Base-by-base conservation (phyloP, 305 asterid species). In the Nicotiana rustica region DNA sequence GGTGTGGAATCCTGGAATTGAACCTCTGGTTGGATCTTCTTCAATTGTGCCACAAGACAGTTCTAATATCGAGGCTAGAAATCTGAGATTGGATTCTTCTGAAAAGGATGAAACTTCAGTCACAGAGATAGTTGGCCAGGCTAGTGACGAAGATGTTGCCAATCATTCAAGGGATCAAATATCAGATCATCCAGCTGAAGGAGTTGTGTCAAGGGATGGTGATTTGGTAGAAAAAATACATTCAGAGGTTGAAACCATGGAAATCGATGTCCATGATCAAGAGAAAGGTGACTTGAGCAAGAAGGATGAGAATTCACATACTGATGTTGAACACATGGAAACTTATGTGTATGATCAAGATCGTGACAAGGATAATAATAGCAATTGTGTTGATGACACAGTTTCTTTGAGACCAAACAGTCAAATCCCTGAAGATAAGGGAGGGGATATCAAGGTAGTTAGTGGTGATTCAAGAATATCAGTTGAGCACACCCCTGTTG, bases 1-100 rank as follows among this genome's bases (percentile, higher is more conserved):
- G 81, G 91, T 60, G 10, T 70, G 83, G 90, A 90, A 86, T 84
- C 88, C 87, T 17, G 91, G 90, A 67, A 88, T 85, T 83, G 85
- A 84, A 79, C 82, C 77, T 79, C 67, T 33, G 66, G 86, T 9
- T 12, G 88, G 55, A 41, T 70, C 59, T 33, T 70, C 84, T 62
- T 70, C 67, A 0, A 49, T 35, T n/a, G 31, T 80, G 29, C 77
- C 21, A 2, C 31, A 1, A 66, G 77, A 66, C 17, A 35, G 38
- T 44, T 41, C 47, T 36, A 79, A 29, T 44, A 0, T 17, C 29
- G 61, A 70, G 10, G 84, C 62, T 19, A 66, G 2, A 8, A 65
- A 44, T 80, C 62, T 49, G 47, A 55, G 49, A 62, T 52, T 67
- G 47, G 65, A 56, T 59, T 75, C 62, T 61, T 82, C 82, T 29